These are phyloP conservation scores for Pseudotsuga menziesii DNA, from an alignment of 75 land plant genomes.

Conservation along the genomic window DNA sequence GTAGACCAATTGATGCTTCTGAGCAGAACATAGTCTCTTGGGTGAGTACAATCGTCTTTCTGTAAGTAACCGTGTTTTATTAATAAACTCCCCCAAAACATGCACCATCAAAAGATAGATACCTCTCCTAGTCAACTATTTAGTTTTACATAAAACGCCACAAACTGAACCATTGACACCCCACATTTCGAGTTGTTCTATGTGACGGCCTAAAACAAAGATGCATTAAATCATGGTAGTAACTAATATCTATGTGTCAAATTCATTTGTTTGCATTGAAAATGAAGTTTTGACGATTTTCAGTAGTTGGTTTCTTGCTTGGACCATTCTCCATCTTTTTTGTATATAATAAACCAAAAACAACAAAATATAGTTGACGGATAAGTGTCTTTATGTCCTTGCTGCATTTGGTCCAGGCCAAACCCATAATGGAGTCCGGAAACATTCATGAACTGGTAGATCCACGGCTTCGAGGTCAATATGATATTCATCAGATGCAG, in stretches of 20 bases:
- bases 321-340: neutral
- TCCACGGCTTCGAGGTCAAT: conserved; percentile 47
- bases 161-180: neutral
- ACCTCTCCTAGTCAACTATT: neutral
- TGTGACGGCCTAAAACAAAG: neutral
- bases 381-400: neutral
- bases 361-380: neutral
- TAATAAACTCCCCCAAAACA: too few species aligned
- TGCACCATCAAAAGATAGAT: neutral
- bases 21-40: conserved; percentile 63
- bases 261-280: neutral
- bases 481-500: conserved; percentile 54
- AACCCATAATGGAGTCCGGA: conserved; percentile 64
- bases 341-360: neutral
- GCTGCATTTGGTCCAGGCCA: conserved; percentile 51
- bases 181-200: neutral
- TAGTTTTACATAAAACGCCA: neutral
- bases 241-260: neutral
- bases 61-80: neutral
- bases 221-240: neutral
- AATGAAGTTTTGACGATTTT: neutral
- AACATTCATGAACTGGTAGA: conserved; percentile 58
- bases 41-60: conserved; percentile 33
- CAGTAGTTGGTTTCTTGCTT: neutral
- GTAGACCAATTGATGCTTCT: conserved; percentile 63